Evolutionary conservation across 1,139 yeast species (phyloP).

Genomic region (Diutina pseudorugosa): DNA sequence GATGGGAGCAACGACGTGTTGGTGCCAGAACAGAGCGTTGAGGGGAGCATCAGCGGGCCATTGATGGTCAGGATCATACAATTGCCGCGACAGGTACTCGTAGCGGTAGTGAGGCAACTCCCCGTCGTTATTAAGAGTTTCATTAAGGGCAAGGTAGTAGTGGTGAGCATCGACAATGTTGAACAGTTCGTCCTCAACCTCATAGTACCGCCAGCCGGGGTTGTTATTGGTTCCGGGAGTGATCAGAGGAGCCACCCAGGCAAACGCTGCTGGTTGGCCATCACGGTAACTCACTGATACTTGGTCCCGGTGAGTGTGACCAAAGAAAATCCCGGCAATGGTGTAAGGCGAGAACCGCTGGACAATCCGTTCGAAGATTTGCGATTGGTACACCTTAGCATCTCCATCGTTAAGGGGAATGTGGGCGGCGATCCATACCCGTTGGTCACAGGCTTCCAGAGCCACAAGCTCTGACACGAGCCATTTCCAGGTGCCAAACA

Average conservation of each 20-base stretch:
- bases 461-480: slow-evolving; percentile 48
- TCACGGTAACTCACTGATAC: slow-evolving; percentile 44
- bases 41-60: slow-evolving; percentile 44
- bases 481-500: slow-evolving; percentile 54
- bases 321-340: slow-evolving; percentile 57
- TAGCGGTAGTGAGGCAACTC: slow-evolving; percentile 42
- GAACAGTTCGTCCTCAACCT: slow-evolving; percentile 52
- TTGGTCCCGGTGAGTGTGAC: slow-evolving; percentile 65
- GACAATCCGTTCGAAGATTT: slow-evolving; percentile 42
- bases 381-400: slow-evolving; percentile 51
- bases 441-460: slow-evolving; percentile 42
- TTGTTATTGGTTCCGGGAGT: slow-evolving; percentile 47
- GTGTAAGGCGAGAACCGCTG: slow-evolving; percentile 60
- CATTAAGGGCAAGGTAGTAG: slow-evolving; percentile 41
- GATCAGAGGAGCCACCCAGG: slow-evolving; percentile 57
- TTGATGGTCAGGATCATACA: slow-evolving; percentile 28
- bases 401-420: slow-evolving; percentile 47
- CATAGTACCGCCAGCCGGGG: slow-evolving; percentile 65
- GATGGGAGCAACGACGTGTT: slow-evolving; percentile 21
- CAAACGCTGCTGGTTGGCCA: slow-evolving; percentile 37
- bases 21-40: slow-evolving; percentile 50
- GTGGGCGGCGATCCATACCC: slow-evolving; percentile 66
- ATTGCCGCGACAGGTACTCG: slow-evolving; percentile 43
- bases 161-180: slow-evolving; percentile 48
- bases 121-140: slow-evolving; percentile 35